phyloP scores from a whole-genome alignment of 73 alveolate genomes.

The Paramecium octaurelia region DNA sequence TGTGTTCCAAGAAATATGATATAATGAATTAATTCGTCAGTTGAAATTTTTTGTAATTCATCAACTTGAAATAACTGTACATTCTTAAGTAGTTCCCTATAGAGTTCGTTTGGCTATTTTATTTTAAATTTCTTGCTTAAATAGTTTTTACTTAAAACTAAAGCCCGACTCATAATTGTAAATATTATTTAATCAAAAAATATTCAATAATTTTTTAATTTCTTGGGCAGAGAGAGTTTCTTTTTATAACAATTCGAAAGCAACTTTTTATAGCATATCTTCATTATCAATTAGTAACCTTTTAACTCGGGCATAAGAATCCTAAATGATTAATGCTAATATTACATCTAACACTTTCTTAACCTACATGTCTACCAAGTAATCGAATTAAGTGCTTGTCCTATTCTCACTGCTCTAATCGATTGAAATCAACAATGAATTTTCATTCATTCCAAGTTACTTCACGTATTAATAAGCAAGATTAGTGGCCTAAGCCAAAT shows the following conservation, averaged over 20 bases:
- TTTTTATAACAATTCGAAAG: conserved; percentile 53
- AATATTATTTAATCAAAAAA: conserved; percentile 25
- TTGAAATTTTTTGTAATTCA: background rate
- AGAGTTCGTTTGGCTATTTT: conserved; percentile 71
- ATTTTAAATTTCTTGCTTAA: conserved; percentile 69
- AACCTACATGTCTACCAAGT: conserved; percentile 10
- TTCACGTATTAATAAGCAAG: conserved; percentile 72
- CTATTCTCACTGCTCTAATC: conserved; percentile 21
- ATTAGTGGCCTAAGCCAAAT: conserved; percentile 70
- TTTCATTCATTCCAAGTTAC: conserved; percentile 79
- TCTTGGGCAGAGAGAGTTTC: conserved; percentile 64
- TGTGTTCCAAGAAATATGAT: background rate
- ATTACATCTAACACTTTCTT: background rate
- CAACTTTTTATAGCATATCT: conserved; percentile 58
- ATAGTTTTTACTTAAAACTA: conserved; percentile 80
- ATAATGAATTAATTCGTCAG: background rate
- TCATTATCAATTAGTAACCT: conserved; percentile 60
- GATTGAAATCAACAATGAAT: conserved; percentile 56
- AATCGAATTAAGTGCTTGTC: conserved; percentile 28
- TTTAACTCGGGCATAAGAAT: conserved; percentile 73
- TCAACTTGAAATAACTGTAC: conserved; percentile 34
- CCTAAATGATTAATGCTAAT: background rate
- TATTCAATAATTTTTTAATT: background rate
- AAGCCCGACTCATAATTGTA: conserved; percentile 74
- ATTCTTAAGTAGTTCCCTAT: conserved; percentile 40